Percentiles rank a stretch among this genome's conserved stretches.
Conservation (phyloP, 805 yeast species). For the Torulaspora delbrueckii region DNA sequence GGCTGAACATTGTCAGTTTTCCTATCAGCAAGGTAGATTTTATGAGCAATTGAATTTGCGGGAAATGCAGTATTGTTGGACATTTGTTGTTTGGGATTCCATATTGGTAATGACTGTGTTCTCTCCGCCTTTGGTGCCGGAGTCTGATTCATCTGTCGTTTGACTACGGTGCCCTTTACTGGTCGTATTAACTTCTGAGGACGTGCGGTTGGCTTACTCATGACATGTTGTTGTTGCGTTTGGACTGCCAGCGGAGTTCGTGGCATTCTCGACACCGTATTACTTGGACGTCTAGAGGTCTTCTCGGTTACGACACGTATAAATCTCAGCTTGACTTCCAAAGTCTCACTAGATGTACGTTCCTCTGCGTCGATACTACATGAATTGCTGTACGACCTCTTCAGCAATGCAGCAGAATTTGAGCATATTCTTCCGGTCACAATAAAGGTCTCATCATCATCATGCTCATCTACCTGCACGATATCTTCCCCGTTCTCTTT, state of each 20-base stretch:
- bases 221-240: constrained; percentile 1
- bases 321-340: constrained; percentile 34
- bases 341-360: constrained; percentile 23
- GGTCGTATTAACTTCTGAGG: constrained; percentile 12
- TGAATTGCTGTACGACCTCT: constrained; percentile 24
- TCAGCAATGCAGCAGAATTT: constrained; percentile 33
- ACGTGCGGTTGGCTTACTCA: background rate
- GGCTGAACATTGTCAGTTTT: constrained; percentile 22
- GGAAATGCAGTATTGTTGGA: constrained; percentile 18
- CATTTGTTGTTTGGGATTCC: constrained; percentile 25
- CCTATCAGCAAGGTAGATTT: constrained; percentile 33
- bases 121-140: constrained; percentile 46
- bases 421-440: constrained; percentile 36
- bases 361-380: constrained; percentile 14
- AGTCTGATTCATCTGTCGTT: constrained; percentile 39
- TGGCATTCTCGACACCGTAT: constrained; percentile 4
- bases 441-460: constrained; percentile 22
- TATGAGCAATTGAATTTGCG: constrained; percentile 33
- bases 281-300: constrained; percentile 9
- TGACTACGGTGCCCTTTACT: constrained; percentile 9
- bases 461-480: constrained; percentile 18
- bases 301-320: constrained; percentile 24
- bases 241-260: constrained; percentile 4
- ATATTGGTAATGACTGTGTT: constrained; percentile 42
- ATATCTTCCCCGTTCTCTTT: constrained; percentile 10